These are phyloP conservation scores for Lentinula detonsa DNA, from an alignment of 768 basidiomycete genomes.

Conservation along the genomic window DNA sequence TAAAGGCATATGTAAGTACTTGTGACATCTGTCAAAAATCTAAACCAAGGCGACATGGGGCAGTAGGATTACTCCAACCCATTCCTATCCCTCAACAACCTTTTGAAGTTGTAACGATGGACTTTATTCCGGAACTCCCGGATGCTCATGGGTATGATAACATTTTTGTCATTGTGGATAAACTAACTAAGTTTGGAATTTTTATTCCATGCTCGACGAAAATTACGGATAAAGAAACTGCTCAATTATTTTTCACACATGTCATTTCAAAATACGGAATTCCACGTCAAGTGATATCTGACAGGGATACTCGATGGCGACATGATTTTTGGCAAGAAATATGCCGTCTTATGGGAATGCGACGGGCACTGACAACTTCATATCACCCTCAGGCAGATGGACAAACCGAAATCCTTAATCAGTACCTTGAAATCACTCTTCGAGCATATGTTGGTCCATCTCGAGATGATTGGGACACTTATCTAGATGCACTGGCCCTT, in stretches of 20 bases:
- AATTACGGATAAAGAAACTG: constrained; percentile 7
- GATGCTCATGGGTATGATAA: background rate
- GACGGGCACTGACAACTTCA: constrained; percentile 17
- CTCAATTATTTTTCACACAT: too few species aligned
- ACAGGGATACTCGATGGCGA: constrained; percentile 15
- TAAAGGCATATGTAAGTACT: background rate
- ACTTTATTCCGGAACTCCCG: background rate
- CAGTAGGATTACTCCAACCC: background rate
- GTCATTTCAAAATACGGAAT: too few species aligned
- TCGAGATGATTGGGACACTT: constrained; percentile 18
- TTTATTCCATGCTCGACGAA: constrained; percentile 28
- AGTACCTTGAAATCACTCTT: constrained; percentile 22
- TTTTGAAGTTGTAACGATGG: background rate
- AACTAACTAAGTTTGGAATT: constrained; percentile 29
- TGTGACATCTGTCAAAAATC: background rate
- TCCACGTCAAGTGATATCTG: too few species aligned
- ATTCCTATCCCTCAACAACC: background rate
- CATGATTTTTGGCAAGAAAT: constrained; percentile 21
- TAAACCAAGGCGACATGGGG: background rate
- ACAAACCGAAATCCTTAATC: constrained; percentile 28
- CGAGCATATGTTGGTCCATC: constrained; percentile 20
- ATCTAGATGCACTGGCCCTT: constrained; percentile 16
- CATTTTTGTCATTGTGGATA: background rate
- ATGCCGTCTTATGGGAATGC: constrained; percentile 19
- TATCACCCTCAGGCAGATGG: constrained; percentile 30